These are phyloP conservation scores for Dendrobium nobile DNA, from an alignment of 106 monocot genomes.

Conservation along the genomic window DNA sequence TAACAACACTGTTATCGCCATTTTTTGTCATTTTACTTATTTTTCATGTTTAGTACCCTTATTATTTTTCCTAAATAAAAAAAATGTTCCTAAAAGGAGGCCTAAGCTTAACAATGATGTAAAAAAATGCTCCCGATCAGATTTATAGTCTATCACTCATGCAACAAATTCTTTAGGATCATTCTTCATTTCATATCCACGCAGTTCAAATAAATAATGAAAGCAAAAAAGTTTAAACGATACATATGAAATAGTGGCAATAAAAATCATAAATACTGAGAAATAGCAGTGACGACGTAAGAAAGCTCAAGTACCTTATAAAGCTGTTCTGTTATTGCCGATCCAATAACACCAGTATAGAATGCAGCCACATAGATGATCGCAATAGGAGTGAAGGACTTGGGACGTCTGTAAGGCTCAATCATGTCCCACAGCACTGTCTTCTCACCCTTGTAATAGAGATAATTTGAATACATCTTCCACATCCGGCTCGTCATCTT, in stretches of 20 bases:
- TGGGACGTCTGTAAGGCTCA: conserved; percentile 61
- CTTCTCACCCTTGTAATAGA: conserved; percentile 60
- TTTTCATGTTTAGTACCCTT: too few relatives aligned
- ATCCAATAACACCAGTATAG: conserved; percentile 67
- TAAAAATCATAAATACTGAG: neutral
- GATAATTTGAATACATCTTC: conserved; percentile 57
- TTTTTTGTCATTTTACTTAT: too few relatives aligned
- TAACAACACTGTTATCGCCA: too few relatives aligned
- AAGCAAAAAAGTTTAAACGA: neutral
- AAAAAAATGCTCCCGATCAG: neutral
- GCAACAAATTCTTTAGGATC: neutral
- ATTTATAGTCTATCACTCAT: neutral
- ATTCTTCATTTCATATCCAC: neutral
- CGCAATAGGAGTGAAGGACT: conserved; percentile 52
- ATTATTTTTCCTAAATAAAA: too few relatives aligned
- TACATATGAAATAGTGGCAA: neutral
- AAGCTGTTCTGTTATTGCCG: conserved; percentile 69
- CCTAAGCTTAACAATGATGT: neutral
- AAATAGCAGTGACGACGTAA: neutral
- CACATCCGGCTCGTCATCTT: conserved; percentile 50
- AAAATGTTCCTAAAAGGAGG: neutral
- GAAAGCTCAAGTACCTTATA: conserved; percentile 42
- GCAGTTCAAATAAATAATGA: neutral
- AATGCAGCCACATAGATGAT: conserved; percentile 59
- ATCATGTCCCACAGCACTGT: conserved; percentile 77